Percentiles rank a stretch among this genome's conserved stretches.
Conservation (phyloP, 352 stramenopile species). For the Phytopythium litorale region DNA sequence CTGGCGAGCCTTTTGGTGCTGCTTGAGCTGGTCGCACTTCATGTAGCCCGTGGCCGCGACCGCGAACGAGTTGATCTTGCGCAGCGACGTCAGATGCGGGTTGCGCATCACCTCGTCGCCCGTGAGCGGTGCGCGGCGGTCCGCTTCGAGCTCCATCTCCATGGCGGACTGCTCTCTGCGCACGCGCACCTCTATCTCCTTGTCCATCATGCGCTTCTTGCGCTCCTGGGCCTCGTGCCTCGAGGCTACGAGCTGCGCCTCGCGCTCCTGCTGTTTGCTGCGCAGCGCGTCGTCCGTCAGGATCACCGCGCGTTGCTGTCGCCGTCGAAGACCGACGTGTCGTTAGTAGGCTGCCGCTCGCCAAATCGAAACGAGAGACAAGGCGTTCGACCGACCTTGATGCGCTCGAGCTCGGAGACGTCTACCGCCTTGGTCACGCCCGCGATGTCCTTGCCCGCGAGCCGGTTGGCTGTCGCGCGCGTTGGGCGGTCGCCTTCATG, state of each 20-base stretch:
- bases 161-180: constrained; percentile 65
- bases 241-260: constrained; percentile 36
- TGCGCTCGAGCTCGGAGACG: constrained; percentile 32
- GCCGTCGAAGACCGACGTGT: not conserved
- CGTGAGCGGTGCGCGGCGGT: constrained; percentile 58
- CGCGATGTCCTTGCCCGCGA: constrained; percentile 59
- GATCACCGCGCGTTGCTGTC: constrained; percentile 49
- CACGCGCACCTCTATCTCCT: constrained; percentile 61
- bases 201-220: constrained; percentile 76
- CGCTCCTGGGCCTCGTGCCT: constrained; percentile 59
- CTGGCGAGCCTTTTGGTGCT: constrained; percentile 37
- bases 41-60: constrained; percentile 58
- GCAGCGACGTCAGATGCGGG: constrained; percentile 57
- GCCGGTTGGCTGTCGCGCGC: constrained; percentile 36
- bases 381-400: constrained; percentile 26
- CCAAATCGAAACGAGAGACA: too few relatives aligned
- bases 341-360: too few relatives aligned
- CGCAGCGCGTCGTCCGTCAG: constrained; percentile 42
- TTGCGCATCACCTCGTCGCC: constrained; percentile 57
- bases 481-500: constrained; percentile 2
- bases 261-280: constrained; percentile 32
- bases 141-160: constrained; percentile 66
- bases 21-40: constrained; percentile 52
- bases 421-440: constrained; percentile 36
- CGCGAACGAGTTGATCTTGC: constrained; percentile 64